Evolutionary conservation across 192 early-diverging fungal species (phyloP).

Genomic region (Rhizophagus prolifer): DNA sequence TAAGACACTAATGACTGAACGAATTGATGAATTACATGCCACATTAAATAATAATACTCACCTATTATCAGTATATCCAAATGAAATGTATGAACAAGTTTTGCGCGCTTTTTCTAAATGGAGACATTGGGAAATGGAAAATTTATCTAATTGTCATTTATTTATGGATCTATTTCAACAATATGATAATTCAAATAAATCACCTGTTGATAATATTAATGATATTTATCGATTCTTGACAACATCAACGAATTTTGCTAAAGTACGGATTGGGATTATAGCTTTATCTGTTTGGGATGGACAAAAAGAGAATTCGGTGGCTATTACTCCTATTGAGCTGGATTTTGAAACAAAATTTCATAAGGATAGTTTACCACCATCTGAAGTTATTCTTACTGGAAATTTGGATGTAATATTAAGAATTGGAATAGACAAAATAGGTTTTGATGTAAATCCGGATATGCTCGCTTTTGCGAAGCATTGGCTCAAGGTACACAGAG

Average conservation of each 20-base stretch:
- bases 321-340: constrained; percentile 35
- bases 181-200: background rate
- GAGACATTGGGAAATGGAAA: constrained; percentile 65
- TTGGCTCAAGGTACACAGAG: constrained; percentile 54
- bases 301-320: constrained; percentile 49
- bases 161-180: constrained; percentile 51
- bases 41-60: constrained; percentile 36
- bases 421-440: constrained; percentile 41
- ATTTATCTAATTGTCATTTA: constrained; percentile 45
- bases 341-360: constrained; percentile 36
- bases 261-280: constrained; percentile 43
- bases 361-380: constrained; percentile 2
- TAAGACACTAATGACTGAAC: constrained; percentile 42
- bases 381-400: constrained; percentile 27
- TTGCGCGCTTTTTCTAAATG: constrained; percentile 51
- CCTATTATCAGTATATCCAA: constrained; percentile 38
- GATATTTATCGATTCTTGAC: constrained; percentile 37
- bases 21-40: constrained; percentile 41
- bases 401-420: constrained; percentile 45
- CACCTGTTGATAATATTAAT: constrained; percentile 19
- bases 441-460: constrained; percentile 48
- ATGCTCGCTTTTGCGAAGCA: constrained; percentile 57
- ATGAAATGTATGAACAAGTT: constrained; percentile 48
- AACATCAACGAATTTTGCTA: constrained; percentile 38
- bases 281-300: constrained; percentile 52